Evolutionary conservation across 179 eudicot species (phyloP), one percentile per base, ranked within the genome.

Genomic region (Silene vulgaris): DNA sequence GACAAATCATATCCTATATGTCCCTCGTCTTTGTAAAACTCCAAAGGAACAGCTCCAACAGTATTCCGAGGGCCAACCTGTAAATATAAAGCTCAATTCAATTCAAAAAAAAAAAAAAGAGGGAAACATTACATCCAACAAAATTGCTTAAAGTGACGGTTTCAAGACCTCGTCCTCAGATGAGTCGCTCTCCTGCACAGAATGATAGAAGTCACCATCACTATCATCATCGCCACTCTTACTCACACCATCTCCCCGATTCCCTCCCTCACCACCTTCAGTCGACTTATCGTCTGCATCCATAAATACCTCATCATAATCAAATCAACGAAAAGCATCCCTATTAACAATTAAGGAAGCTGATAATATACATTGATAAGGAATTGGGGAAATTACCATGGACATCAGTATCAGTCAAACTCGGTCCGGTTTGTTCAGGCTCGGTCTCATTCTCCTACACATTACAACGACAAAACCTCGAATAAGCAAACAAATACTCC

Each of bases 21-120:
- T 63, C 88, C 94, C 87, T 96, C 99, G 11, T 96, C 98, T 70
- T 80, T 87, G 82, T 96, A 96, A 85, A 96, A 96, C 82, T 86
- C 87, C 65, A 93, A 77, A 16, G 99, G 99, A 82, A 96, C 99
- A 79, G 87, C 88, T 17, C 99, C 99, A 72, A 96, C 76, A 0
- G 99, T 96, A 83, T 96, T 96, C 74, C 97, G 90, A 40, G 97
- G 98, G 61, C 85, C 91, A 82, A 93, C 99, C 99, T 95, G 16
- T 26, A 16, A 35, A 60, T n/a, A 32, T 54, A 65, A 60, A 9
- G 35, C 30, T 48, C 32, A 11, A 7, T 6, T 65, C 14, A 32
- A 72, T 28, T 3, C 29, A 8, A 35, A 0, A 4, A 59, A 23
- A 23, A 23, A 23, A 13, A 35, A 1, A n/a, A 11, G 54, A 0